phyloP scores from a whole-genome alignment of 352 stramenopile genomes.

The Pythium dissotocum region DNA sequence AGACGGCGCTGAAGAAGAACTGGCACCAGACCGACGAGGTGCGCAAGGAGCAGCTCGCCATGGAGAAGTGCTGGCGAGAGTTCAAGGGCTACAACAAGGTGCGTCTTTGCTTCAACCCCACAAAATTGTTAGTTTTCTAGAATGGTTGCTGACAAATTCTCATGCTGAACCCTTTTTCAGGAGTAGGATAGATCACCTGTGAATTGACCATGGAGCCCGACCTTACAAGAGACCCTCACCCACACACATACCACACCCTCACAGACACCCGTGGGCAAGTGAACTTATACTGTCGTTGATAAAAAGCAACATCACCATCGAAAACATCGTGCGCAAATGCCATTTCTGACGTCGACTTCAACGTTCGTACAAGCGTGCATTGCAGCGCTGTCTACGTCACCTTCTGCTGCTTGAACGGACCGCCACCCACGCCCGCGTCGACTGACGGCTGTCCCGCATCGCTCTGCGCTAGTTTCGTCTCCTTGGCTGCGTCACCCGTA shows the following conservation, averaged over 20 bases:
- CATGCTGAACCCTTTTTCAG: slow-evolving; percentile 3
- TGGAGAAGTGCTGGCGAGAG: slow-evolving; percentile 85
- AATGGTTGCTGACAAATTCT: no score
- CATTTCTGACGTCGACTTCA: neutral
- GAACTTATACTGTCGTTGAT: slow-evolving; percentile 35
- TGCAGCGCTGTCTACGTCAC: neutral
- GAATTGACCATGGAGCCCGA: slow-evolving; percentile 21
- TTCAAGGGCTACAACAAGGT: slow-evolving; percentile 63
- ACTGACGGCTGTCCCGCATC: slow-evolving; percentile 58
- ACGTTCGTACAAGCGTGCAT: neutral
- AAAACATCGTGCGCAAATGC: neutral
- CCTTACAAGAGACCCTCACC: neutral
- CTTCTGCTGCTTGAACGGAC: slow-evolving; percentile 50
- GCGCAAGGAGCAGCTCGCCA: slow-evolving; percentile 82
- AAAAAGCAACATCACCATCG: slow-evolving; percentile 3
- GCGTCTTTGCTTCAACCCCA: neutral
- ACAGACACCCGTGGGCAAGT: slow-evolving; percentile 9
- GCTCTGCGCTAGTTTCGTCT: slow-evolving; percentile 34
- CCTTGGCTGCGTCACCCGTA: slow-evolving; percentile 6
- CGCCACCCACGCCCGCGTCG: slow-evolving; percentile 72
- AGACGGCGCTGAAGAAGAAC: slow-evolving; percentile 88
- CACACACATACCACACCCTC: slow-evolving; percentile 5
- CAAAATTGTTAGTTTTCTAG: slow-evolving; percentile 21
- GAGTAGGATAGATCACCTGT: slow-evolving; percentile 31
- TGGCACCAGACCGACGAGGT: slow-evolving; percentile 86